Evolutionary conservation across 2,329 filamentous ascomycete species (phyloP).

Genomic region (Cladosporium sp.): DNA sequence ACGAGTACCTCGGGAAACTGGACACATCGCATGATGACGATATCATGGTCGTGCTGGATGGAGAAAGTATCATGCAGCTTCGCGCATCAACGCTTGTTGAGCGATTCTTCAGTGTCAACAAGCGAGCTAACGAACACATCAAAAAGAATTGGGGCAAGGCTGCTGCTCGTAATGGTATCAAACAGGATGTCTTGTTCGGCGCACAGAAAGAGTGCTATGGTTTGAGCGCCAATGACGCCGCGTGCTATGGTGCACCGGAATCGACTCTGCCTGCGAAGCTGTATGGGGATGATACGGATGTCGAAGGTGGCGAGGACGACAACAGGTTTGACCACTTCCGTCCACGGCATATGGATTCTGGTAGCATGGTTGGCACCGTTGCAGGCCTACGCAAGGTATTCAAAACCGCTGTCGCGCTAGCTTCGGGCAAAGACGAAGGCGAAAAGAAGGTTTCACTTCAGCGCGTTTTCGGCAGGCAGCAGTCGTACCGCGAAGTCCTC

Average conservation of each 20-base stretch:
- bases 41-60: slow-evolving; percentile 7
- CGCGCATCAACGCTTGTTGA: slow-evolving; percentile 15
- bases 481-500: slow-evolving; percentile 15
- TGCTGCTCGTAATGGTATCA: slow-evolving; percentile 12
- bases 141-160: slow-evolving; percentile 12
- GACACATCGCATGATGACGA: slow-evolving; percentile 17
- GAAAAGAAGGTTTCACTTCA: slow-evolving; percentile 30
- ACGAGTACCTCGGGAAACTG: slow-evolving; percentile 2
- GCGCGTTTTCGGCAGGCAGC: slow-evolving; percentile 24
- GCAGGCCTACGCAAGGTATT: slow-evolving; percentile 11
- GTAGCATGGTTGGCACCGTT: slow-evolving; percentile 21
- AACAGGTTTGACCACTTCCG: slow-evolving; percentile 15
- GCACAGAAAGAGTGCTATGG: slow-evolving; percentile 15
- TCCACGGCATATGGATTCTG: slow-evolving; percentile 40
- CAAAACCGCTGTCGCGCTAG: slow-evolving; percentile 17
- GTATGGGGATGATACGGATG: slow-evolving; percentile 14
- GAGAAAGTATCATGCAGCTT: slow-evolving; percentile 14
- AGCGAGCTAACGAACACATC: slow-evolving; percentile 8
- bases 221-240: slow-evolving; percentile 15
- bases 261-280: slow-evolving; percentile 1
- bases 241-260: slow-evolving; percentile 11
- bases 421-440: slow-evolving; percentile 22
- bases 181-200: slow-evolving; percentile 5
- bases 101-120: slow-evolving; percentile 13
- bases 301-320: slow-evolving; percentile 17